Percentiles rank a stretch among this genome's conserved stretches.
Conservation (phyloP, 768 basidiomycete species). For the Pulveroboletus ravenelii region DNA sequence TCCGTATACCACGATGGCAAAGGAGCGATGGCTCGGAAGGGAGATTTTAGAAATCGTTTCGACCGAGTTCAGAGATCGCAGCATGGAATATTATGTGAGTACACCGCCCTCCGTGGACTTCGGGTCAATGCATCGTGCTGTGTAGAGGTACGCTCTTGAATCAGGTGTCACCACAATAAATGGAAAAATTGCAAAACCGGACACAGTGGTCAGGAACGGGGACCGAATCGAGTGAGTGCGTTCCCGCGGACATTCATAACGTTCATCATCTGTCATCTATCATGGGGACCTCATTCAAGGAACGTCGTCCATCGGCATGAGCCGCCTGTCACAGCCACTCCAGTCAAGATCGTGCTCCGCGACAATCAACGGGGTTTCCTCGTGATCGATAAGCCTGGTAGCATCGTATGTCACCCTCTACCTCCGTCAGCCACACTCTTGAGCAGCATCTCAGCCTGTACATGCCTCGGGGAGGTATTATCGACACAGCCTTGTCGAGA, state of each 20-base stretch:
- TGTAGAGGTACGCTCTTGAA: slow-evolving; percentile 66
- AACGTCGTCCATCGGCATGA: slow-evolving; percentile 97
- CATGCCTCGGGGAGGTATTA: slow-evolving; percentile 91
- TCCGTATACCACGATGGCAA: slow-evolving; percentile 90
- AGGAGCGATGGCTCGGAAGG: slow-evolving; percentile 83
- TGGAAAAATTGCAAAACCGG: slow-evolving; percentile 76
- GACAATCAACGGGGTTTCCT: slow-evolving; percentile 80
- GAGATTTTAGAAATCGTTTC: slow-evolving; percentile 89
- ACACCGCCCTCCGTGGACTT: not conserved
- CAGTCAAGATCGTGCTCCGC: slow-evolving; percentile 72
- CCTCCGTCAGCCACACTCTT: not conserved
- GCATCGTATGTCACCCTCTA: slow-evolving; percentile 65
- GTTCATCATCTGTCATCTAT: not conserved
- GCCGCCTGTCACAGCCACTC: slow-evolving; percentile 84
- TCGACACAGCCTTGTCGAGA: slow-evolving; percentile 82
- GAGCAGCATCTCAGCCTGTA: slow-evolving; percentile 55
- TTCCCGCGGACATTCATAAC: not conserved
- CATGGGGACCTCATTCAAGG: slow-evolving; percentile 35
- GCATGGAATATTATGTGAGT: slow-evolving; percentile 94
- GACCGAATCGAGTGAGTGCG: slow-evolving; percentile 81
- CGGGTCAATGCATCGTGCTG: not conserved
- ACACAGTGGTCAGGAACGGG: slow-evolving; percentile 76
- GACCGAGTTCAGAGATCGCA: slow-evolving; percentile 90
- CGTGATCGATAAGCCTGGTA: slow-evolving; percentile 94
- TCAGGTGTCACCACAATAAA: slow-evolving; percentile 96